phyloP scores from a whole-genome alignment of 176 grass and related monocot species.

The Tillandsia leiboldiana region DNA sequence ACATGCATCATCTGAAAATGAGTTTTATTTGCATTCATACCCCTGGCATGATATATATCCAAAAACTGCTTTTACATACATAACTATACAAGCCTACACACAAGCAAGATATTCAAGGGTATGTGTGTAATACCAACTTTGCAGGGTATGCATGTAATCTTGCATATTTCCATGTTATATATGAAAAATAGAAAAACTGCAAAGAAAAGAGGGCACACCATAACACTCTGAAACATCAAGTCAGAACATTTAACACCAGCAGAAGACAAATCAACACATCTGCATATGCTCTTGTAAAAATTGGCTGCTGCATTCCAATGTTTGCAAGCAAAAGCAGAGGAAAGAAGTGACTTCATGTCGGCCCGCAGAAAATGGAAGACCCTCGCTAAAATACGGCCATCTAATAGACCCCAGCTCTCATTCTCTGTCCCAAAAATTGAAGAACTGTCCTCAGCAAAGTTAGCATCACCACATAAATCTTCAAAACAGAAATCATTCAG shows the following conservation, averaged over 20 bases:
- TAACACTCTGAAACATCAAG: constrained; percentile 41
- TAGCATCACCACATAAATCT: constrained; percentile 41
- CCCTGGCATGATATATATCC: no score
- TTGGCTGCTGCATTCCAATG: constrained; percentile 55
- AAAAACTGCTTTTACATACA: no score
- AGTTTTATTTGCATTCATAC: no score
- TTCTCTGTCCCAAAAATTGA: constrained; percentile 15
- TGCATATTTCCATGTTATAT: no score
- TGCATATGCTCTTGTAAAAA: constrained; percentile 62
- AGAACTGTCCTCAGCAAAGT: constrained; percentile 33
- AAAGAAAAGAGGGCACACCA: constrained; percentile 46
- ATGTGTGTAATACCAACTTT: no score
- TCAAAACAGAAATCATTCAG: constrained; percentile 73
- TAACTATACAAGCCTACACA: no score
- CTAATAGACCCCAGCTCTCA: constrained; percentile 59
- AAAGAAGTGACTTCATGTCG: constrained; percentile 78
- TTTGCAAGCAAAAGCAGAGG: constrained; percentile 68
- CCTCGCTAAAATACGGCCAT: constrained; percentile 53
- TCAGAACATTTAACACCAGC: constrained; percentile 68
- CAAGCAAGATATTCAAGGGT: no score
- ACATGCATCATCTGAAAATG: no score
- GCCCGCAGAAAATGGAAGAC: constrained; percentile 85
- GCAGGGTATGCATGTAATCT: no score
- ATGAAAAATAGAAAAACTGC: constrained; percentile 15
- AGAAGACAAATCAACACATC: constrained; percentile 71